phyloP scores from a whole-genome alignment of 176 grass and related monocot genomes.

The Aegilops sharonensis region DNA sequence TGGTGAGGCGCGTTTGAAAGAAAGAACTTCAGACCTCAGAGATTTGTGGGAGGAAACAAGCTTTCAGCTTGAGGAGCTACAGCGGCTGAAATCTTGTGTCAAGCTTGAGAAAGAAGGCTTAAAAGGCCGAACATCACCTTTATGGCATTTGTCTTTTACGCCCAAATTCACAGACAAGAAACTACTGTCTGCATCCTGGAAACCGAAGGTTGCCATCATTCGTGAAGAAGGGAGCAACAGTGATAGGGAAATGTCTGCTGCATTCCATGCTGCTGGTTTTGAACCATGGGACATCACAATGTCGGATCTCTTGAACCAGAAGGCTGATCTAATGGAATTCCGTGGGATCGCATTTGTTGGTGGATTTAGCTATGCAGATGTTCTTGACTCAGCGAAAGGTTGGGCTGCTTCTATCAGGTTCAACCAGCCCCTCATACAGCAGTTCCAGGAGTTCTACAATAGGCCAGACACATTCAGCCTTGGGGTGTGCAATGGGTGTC shows the following conservation, averaged over 20 bases:
- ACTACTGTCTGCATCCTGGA: slow-evolving; percentile 49
- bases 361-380: slow-evolving; percentile 93
- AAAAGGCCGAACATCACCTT: slow-evolving; percentile 54
- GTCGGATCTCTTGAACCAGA: slow-evolving; percentile 59
- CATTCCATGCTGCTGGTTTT: slow-evolving; percentile 81
- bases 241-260: slow-evolving; percentile 86
- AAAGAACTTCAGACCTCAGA: slow-evolving; percentile 70
- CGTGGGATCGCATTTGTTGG: slow-evolving; percentile 87
- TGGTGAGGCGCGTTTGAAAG: slow-evolving; percentile 53
- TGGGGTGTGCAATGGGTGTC: slow-evolving; percentile 94
- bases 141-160: slow-evolving; percentile 70
- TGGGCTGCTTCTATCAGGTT: slow-evolving; percentile 94
- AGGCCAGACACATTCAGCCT: slow-evolving; percentile 84
- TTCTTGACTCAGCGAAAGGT: slow-evolving; percentile 85
- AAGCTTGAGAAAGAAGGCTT: slow-evolving; percentile 84
- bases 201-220: slow-evolving; percentile 92
- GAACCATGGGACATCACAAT: slow-evolving; percentile 92
- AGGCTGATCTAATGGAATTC: slow-evolving; percentile 57
- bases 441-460: slow-evolving; percentile 84
- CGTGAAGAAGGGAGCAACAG: slow-evolving; percentile 97
- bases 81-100: slow-evolving; percentile 79
- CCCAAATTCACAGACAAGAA: slow-evolving; percentile 62
- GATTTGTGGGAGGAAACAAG: slow-evolving; percentile 94
- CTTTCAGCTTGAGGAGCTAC: slow-evolving; percentile 80
- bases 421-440: slow-evolving; percentile 70